Evolutionary conservation across 768 basidiomycete genomes (phyloP).

Genomic region (Leccinum fibrillosum): DNA sequence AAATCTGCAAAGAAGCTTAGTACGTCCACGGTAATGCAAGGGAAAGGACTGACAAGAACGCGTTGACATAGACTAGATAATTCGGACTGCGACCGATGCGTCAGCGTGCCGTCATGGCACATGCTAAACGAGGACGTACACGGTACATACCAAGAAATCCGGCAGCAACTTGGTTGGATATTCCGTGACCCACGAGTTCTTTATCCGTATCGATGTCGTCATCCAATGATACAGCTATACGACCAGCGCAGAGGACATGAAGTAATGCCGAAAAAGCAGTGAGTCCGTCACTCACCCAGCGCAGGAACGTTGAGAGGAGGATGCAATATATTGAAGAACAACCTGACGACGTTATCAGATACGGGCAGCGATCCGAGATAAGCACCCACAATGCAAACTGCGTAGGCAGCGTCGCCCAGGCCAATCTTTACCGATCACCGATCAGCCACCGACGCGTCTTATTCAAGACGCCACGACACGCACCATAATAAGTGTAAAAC

Average conservation of each 20-base stretch:
- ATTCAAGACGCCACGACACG: too few species aligned
- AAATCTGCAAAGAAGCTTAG: constrained; percentile 45
- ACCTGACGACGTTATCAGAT: too few species aligned
- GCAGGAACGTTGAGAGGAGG: constrained; percentile 89
- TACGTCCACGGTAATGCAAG: neutral
- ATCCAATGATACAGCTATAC: constrained; percentile 77
- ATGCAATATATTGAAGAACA: constrained; percentile 49
- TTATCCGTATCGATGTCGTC: constrained; percentile 89
- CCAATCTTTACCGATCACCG: too few species aligned
- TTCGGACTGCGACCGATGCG: constrained; percentile 52
- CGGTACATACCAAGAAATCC: constrained; percentile 78
- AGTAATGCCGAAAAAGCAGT: neutral
- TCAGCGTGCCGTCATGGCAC: neutral
- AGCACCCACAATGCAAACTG: too few species aligned
- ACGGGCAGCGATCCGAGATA: too few species aligned
- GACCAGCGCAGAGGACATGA: neutral
- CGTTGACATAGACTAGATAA: constrained; percentile 87
- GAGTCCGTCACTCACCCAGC: constrained; percentile 47
- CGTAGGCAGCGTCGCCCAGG: too few species aligned
- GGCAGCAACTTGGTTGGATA: constrained; percentile 83
- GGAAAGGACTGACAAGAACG: constrained; percentile 53
- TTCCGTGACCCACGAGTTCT: constrained; percentile 90
- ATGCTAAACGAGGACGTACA: constrained; percentile 44
- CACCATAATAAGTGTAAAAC: too few species aligned
- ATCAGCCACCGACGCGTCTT: too few species aligned